Evolutionary conservation across 768 basidiomycete species (phyloP).

Genomic region (Phylloporus sp.): DNA sequence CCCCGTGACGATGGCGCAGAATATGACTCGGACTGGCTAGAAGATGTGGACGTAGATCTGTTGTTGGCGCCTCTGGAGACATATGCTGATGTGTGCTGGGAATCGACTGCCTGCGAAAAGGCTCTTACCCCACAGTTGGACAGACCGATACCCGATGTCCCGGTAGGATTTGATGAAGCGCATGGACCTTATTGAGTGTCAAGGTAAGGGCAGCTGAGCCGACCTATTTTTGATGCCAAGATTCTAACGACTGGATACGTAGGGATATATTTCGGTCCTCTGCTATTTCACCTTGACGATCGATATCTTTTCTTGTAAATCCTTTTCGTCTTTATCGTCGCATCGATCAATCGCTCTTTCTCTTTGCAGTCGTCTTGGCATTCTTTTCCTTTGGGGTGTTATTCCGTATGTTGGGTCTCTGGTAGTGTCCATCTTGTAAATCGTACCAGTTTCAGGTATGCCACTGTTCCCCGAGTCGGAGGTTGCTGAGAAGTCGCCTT

Average conservation of each 20-base stretch:
- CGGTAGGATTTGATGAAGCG: slow-evolving; percentile 26
- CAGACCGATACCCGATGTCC: slow-evolving; percentile 26
- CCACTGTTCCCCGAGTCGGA: too few relatives aligned
- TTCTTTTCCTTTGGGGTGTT: slow-evolving; percentile 4
- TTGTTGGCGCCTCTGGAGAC: slow-evolving; percentile 25
- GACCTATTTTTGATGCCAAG: not conserved
- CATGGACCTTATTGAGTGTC: slow-evolving; percentile 11
- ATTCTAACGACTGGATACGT: not conserved
- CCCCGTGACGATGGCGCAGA: slow-evolving; percentile 6
- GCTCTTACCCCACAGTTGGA: not conserved
- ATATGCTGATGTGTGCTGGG: slow-evolving; percentile 30
- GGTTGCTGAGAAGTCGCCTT: too few relatives aligned
- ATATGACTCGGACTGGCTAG: slow-evolving; percentile 27
- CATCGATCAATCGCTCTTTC: not conserved
- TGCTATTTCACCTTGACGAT: slow-evolving; percentile 16
- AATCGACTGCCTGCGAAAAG: slow-evolving; percentile 22
- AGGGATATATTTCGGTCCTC: not conserved
- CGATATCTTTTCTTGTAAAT: not conserved
- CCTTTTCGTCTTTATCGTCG: not conserved
- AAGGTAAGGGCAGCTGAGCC: slow-evolving; percentile 4
- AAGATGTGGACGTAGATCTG: slow-evolving; percentile 25
- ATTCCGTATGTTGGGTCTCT: not conserved
- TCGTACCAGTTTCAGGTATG: too few relatives aligned
- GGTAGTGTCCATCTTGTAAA: too few relatives aligned
- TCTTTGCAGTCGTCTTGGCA: slow-evolving; percentile 5